These are phyloP conservation scores for Coniella lustricola DNA, from an alignment of 2,329 filamentous ascomycete genomes.

Conservation along the genomic window DNA sequence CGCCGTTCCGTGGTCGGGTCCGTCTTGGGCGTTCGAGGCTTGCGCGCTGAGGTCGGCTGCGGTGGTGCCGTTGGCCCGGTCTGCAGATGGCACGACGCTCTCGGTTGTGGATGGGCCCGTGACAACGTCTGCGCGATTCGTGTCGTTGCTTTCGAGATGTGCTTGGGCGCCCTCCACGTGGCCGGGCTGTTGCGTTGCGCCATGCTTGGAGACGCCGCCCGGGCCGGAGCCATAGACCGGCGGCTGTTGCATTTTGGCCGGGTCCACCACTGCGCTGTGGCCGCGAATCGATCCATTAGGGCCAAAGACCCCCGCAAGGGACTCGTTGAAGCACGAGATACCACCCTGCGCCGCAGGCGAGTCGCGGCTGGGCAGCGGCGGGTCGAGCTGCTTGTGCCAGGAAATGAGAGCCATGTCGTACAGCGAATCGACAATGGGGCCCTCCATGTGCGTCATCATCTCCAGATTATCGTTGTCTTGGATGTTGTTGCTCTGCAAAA, in stretches of 20 bases:
- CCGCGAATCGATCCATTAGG: slow-evolving; percentile 25
- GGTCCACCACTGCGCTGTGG: slow-evolving; percentile 23
- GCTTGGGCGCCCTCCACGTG: slow-evolving; percentile 9
- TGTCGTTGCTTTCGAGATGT: slow-evolving; percentile 8
- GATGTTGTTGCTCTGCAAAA: slow-evolving; percentile 74
- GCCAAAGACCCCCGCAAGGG: slow-evolving; percentile 23
- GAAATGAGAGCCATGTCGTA: slow-evolving; percentile 69
- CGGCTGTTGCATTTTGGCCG: slow-evolving; percentile 18
- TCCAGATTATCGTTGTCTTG: slow-evolving; percentile 73
- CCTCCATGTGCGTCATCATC: slow-evolving; percentile 72
- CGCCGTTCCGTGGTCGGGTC: slow-evolving; percentile 16
- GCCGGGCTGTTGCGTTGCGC: slow-evolving; percentile 11
- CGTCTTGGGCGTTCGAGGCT: slow-evolving; percentile 6
- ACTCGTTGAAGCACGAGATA: slow-evolving; percentile 21
- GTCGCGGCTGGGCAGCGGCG: slow-evolving; percentile 49
- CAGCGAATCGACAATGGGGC: slow-evolving; percentile 66
- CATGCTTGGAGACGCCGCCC: slow-evolving; percentile 1
- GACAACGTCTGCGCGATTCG: slow-evolving; percentile 14
- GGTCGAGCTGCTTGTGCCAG: slow-evolving; percentile 58
- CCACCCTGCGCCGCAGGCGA: slow-evolving; percentile 37
- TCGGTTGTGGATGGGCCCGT: slow-evolving; percentile 21
- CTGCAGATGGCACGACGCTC: slow-evolving; percentile 13
- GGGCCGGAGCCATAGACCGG: slow-evolving; percentile 11
- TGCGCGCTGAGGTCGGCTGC: neutral
- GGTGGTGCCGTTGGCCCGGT: neutral